These are phyloP conservation scores for Stellera chamaejasme DNA, from an alignment of 345 rosid species.

Conservation along the genomic window DNA sequence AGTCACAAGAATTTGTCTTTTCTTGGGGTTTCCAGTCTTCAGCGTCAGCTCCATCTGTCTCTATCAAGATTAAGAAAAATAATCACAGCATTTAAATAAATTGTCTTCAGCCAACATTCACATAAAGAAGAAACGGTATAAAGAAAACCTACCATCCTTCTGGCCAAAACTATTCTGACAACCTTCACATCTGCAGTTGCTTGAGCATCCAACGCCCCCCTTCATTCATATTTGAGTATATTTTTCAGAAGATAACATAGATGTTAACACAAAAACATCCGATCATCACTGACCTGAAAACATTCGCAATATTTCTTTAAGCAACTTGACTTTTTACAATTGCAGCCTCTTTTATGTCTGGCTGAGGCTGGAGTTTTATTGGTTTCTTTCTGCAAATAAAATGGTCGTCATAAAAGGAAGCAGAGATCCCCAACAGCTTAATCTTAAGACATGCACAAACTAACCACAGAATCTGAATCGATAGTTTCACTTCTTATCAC, in stretches of 20 bases:
- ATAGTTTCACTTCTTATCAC: constrained; percentile 34
- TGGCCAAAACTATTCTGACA: constrained; percentile 45
- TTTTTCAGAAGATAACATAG: constrained; percentile 12
- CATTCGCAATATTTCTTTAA: constrained; percentile 78
- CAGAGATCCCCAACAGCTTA: constrained; percentile 6
- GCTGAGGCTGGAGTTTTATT: constrained; percentile 67
- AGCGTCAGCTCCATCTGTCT: constrained; percentile 21
- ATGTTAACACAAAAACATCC: constrained; percentile 1
- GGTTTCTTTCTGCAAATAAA: constrained; percentile 35
- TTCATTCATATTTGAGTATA: constrained; percentile 19
- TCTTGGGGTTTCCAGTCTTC: constrained; percentile 20
- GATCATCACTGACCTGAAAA: constrained; percentile 41
- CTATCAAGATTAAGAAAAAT: constrained; percentile 10
- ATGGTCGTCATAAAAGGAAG: constrained; percentile 3
- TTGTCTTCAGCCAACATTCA: neutral
- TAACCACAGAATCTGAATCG: constrained; percentile 29
- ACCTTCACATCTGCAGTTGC: constrained; percentile 59
- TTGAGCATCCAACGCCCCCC: constrained; percentile 75
- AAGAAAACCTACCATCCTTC: constrained; percentile 34
- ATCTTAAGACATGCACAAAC: constrained; percentile 14
- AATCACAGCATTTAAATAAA: neutral
- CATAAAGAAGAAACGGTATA: neutral
- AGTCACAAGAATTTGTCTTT: constrained; percentile 4
- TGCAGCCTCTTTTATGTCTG: constrained; percentile 80
- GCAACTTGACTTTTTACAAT: constrained; percentile 72